Evolutionary conservation across 139 green algal genomes (phyloP).

Genomic region (Mychonastes homosphaera): DNA sequence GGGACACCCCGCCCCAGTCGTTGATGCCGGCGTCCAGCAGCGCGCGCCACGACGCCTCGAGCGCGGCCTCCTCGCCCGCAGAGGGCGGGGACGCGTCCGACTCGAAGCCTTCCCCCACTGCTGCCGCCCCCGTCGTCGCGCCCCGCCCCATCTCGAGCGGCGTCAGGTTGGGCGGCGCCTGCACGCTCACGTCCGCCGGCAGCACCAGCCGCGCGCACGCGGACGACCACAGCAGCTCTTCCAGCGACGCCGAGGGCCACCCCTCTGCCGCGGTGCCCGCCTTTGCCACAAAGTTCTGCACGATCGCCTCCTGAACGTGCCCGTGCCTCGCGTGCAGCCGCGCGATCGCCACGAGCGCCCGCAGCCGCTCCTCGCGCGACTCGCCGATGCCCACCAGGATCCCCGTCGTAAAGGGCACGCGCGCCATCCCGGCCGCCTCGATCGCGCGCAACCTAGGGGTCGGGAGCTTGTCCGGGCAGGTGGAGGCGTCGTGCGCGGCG

Average conservation of each 20-base stretch:
- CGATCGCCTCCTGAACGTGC: constrained; percentile 80
- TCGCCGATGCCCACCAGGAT: constrained; percentile 82
- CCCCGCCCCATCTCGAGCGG: constrained; percentile 17
- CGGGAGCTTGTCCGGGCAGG: constrained; percentile 78
- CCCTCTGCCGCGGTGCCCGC: background rate
- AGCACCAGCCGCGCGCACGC: constrained; percentile 68
- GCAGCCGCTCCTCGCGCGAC: constrained; percentile 45
- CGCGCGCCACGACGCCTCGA: constrained; percentile 34
- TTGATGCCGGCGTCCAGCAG: constrained; percentile 73
- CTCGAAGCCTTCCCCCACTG: background rate
- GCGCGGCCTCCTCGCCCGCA: background rate
- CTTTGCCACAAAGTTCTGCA: constrained; percentile 65
- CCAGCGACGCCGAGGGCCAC: constrained; percentile 7
- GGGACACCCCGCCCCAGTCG: constrained; percentile 70
- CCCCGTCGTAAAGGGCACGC: constrained; percentile 68
- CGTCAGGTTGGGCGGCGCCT: constrained; percentile 77
- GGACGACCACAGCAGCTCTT: constrained; percentile 67
- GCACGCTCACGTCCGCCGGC: constrained; percentile 54
- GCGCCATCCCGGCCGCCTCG: constrained; percentile 45
- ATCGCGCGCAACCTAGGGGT: constrained; percentile 42
- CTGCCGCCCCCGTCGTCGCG: constrained; percentile 5
- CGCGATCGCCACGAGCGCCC: constrained; percentile 42
- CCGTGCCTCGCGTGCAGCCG: constrained; percentile 39
- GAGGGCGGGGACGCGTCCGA: no score
- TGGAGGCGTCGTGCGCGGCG: constrained; percentile 48